These are phyloP conservation scores for Rhinocladiella mackenziei DNA, from an alignment of 2,329 filamentous ascomycete genomes.

Conservation along the genomic window DNA sequence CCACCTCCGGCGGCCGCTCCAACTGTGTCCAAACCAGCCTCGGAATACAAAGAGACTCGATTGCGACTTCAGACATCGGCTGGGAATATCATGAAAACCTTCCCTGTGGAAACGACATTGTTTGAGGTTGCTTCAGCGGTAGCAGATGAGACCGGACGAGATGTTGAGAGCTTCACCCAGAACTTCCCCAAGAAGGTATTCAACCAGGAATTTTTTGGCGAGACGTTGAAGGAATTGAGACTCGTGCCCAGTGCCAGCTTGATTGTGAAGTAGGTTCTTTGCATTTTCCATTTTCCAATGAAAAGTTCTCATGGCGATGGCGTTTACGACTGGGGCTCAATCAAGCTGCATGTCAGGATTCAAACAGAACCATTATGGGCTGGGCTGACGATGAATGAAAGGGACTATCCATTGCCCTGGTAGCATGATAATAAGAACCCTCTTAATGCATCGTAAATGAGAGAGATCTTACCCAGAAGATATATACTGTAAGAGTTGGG, in stretches of 20 bases:
- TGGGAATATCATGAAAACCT: conserved; percentile 80
- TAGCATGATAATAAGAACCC: conserved; percentile 16
- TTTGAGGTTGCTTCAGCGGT: conserved; percentile 85
- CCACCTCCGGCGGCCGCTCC: conserved; percentile 46
- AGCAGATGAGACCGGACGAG: conserved; percentile 63
- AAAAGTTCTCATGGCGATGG: conserved; percentile 14
- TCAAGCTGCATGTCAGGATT: not conserved
- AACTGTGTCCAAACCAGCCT: conserved; percentile 58
- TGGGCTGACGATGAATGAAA: conserved; percentile 25
- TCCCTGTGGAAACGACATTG: conserved; percentile 82
- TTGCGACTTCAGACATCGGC: conserved; percentile 72
- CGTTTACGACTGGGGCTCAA: conserved; percentile 6
- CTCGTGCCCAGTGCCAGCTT: conserved; percentile 87
- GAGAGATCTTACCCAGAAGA: too few species aligned
- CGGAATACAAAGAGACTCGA: conserved; percentile 73
- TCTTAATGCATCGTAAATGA: too few species aligned
- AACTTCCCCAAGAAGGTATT: conserved; percentile 87
- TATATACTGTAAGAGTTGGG: too few species aligned
- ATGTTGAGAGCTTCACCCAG: conserved; percentile 72
- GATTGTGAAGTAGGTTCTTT: conserved; percentile 55
- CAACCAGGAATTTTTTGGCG: conserved; percentile 70
- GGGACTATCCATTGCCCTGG: conserved; percentile 28
- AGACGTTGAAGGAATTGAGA: conserved; percentile 89
- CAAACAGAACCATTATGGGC: conserved; percentile 3
- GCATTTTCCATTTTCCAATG: conserved; percentile 6